phyloP scores from a whole-genome alignment of 2,329 filamentous ascomycete genomes.

The Scedosporium aurantiacum region DNA sequence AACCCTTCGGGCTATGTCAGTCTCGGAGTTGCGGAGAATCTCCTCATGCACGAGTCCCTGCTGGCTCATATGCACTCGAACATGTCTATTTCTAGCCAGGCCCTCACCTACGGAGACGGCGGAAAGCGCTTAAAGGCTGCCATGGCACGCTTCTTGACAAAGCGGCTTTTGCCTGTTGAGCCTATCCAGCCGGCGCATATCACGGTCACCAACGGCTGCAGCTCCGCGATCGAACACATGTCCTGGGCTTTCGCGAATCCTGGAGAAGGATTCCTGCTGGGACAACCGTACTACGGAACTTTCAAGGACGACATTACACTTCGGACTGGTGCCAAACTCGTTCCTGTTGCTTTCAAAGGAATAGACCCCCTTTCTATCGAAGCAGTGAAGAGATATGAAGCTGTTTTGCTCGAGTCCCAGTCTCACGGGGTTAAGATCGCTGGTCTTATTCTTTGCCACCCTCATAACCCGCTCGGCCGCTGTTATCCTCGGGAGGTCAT shows the following conservation, averaged over 20 bases:
- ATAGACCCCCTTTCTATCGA: constrained; percentile 30
- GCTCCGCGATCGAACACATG: constrained; percentile 27
- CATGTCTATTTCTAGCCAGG: constrained; percentile 18
- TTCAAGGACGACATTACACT: constrained; percentile 34
- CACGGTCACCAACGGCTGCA: constrained; percentile 28
- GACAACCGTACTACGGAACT: constrained; percentile 34
- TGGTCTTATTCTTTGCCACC: constrained; percentile 38
- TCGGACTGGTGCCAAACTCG: constrained; percentile 28
- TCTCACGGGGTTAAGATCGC: constrained; percentile 27
- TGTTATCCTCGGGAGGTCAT: constrained; percentile 31
- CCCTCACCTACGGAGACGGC: constrained; percentile 31
- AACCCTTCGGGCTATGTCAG: constrained; percentile 36
- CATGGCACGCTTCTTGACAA: constrained; percentile 25
- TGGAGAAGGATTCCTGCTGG: constrained; percentile 28
- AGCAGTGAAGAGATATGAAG: constrained; percentile 33
- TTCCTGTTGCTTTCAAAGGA: constrained; percentile 31
- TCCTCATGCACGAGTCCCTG: constrained; percentile 36
- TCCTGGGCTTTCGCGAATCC: constrained; percentile 28
- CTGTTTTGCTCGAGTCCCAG: constrained; percentile 26
- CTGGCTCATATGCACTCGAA: constrained; percentile 28
- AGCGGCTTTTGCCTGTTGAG: constrained; percentile 17
- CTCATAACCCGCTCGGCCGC: constrained; percentile 40
- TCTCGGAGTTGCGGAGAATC: constrained; percentile 41
- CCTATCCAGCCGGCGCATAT: constrained; percentile 22
- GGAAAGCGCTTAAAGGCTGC: constrained; percentile 20